These are phyloP conservation scores for Quercus bicolor DNA, from an alignment of 306 rosid genomes.

Conservation along the genomic window DNA sequence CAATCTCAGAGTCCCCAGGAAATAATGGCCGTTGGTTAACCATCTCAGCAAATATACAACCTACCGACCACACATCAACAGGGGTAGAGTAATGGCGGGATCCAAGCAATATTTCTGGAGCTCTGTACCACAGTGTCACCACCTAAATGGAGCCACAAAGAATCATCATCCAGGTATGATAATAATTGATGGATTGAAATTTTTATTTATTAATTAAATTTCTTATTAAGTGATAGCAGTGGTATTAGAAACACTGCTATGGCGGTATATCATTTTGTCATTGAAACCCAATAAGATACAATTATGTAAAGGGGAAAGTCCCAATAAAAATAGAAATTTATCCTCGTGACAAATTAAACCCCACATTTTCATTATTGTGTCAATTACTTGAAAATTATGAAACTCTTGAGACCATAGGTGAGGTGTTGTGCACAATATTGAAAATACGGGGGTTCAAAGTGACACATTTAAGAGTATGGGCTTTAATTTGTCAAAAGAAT, in stretches of 20 bases:
- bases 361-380: no score
- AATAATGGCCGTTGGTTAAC: constrained; percentile 84
- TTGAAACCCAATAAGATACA: neutral
- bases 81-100: constrained; percentile 98
- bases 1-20: constrained; percentile 99
- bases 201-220: neutral
- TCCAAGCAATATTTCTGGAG: constrained; percentile 98
- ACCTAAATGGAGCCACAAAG: constrained; percentile 48
- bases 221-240: neutral
- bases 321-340: no score
- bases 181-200: constrained; percentile 1
- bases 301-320: no score
- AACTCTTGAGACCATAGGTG: no score
- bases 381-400: no score
- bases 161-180: constrained; percentile 7
- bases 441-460: no score
- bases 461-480: no score
- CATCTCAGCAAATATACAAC: constrained; percentile 99
- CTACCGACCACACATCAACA: constrained; percentile 98
- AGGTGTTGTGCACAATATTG: no score
- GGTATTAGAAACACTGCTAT: neutral
- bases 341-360: no score
- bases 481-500: no score
- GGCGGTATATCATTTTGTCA: neutral
- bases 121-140: constrained; percentile 98